Conservation (phyloP, 2,329 filamentous ascomycete species). For the Stromatinia cepivora region DNA sequence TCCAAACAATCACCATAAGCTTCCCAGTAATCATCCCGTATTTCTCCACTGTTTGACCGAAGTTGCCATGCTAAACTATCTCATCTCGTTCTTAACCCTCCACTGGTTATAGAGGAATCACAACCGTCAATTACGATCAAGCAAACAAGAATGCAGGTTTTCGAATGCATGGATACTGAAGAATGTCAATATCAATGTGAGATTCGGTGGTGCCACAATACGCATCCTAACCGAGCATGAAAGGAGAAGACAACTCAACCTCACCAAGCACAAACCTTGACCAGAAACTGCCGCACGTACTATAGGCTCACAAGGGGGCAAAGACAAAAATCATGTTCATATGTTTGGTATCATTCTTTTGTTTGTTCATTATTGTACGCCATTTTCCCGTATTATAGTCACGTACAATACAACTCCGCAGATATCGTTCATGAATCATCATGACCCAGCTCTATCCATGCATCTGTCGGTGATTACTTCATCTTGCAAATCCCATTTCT, state of each 20-base stretch:
- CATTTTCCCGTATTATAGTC: not conserved
- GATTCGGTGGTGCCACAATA: not conserved
- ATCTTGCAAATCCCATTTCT: not conserved
- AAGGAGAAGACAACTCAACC: not conserved
- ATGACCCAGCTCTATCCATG: not conserved
- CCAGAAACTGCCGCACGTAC: not conserved
- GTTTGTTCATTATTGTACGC: constrained; percentile 3
- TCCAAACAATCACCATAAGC: not conserved
- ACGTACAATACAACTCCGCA: not conserved
- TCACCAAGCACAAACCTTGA: not conserved
- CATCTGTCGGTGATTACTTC: not conserved
- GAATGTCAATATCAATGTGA: not conserved
- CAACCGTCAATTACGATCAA: not conserved
- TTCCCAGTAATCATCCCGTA: not conserved
- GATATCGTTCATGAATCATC: not conserved
- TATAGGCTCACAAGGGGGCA: not conserved
- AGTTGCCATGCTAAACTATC: too few species aligned
- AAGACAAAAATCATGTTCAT: not conserved
- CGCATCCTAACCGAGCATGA: not conserved
- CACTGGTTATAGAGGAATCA: not conserved
- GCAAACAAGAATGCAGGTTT: not conserved
- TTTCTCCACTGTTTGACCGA: not conserved
- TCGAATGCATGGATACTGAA: not conserved
- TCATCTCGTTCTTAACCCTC: not conserved
- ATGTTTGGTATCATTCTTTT: constrained; percentile 9